Evolutionary conservation across 176 grass and related monocot genomes (phyloP).

Genomic region (Aegilops bicornis): DNA sequence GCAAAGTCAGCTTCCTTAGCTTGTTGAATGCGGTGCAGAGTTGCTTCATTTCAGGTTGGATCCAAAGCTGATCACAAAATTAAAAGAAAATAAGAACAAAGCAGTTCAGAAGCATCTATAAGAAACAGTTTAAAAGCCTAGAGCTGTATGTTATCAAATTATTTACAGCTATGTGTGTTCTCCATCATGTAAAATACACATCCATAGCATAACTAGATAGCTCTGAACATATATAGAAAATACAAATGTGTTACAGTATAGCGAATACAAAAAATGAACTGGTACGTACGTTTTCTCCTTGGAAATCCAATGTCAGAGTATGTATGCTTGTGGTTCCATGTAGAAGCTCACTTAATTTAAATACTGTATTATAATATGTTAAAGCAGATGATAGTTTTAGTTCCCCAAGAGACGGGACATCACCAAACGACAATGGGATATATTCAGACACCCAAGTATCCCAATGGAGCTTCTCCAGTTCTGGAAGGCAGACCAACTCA

Average conservation of each 20-base stretch:
- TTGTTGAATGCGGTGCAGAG: neutral
- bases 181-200: neutral
- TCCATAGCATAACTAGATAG: neutral
- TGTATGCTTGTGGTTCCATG: neutral
- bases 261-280: neutral
- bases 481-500: neutral
- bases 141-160: neutral
- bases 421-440: neutral
- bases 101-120: neutral
- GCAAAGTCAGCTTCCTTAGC: neutral
- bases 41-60: neutral
- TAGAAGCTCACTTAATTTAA: constrained; percentile 4
- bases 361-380: neutral
- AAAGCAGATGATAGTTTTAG: neutral
- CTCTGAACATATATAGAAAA: neutral
- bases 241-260: neutral
- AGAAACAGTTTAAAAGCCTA: neutral
- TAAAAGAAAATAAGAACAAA: neutral
- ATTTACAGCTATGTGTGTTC: neutral
- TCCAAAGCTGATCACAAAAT: neutral
- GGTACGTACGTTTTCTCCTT: constrained; percentile 20
- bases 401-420: neutral
- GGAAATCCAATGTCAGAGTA: constrained; percentile 20
- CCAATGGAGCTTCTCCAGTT: neutral
- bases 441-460: neutral